These are phyloP conservation scores for Ophiostoma angusticollis DNA, from an alignment of 2,329 filamentous ascomycete genomes.

Conservation along the genomic window DNA sequence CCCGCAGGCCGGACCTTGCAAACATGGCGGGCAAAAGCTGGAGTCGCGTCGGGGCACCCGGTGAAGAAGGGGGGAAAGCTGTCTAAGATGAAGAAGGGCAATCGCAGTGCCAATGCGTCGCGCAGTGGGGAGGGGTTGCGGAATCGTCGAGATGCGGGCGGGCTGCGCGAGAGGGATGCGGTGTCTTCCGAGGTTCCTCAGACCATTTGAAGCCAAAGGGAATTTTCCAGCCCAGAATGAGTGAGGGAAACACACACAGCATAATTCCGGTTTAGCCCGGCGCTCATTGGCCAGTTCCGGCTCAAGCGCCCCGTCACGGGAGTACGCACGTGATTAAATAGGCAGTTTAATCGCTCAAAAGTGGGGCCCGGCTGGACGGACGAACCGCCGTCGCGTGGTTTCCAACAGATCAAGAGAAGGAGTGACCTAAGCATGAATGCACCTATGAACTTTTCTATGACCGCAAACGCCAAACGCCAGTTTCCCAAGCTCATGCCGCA, in stretches of 20 bases:
- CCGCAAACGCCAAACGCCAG: too few species aligned
- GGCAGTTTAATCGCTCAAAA: conserved; percentile 14
- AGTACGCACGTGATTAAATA: conserved; percentile 8
- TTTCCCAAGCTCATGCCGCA: too few species aligned
- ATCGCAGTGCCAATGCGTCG: too few species aligned
- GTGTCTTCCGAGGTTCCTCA: conserved; percentile 9
- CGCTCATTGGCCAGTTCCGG: conserved; percentile 16
- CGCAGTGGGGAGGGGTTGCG: conserved; percentile 17
- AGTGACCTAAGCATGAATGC: too few species aligned
- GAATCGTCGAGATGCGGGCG: conserved; percentile 5
- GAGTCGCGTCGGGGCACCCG: too few species aligned
- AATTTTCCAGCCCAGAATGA: conserved; percentile 11
- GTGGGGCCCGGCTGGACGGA: too few species aligned
- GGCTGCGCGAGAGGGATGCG: background rate
- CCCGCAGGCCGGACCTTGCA: conserved; percentile 82
- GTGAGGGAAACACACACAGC: conserved; percentile 4
- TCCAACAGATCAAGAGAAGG: background rate
- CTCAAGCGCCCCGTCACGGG: conserved; percentile 7
- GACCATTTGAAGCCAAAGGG: conserved; percentile 12
- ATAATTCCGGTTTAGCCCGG: conserved; percentile 17
- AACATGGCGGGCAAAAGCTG: conserved; percentile 59
- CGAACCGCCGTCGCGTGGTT: too few species aligned
- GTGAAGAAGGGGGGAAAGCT: conserved; percentile 12
- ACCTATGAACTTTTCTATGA: background rate
- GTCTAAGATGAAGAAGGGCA: too few species aligned